A percentile compares a stretch with the other conserved stretches of the same genome.
Conservation (phyloP, 1,139 yeast genomes). For the Pneumocystis jirovecii region DNA sequence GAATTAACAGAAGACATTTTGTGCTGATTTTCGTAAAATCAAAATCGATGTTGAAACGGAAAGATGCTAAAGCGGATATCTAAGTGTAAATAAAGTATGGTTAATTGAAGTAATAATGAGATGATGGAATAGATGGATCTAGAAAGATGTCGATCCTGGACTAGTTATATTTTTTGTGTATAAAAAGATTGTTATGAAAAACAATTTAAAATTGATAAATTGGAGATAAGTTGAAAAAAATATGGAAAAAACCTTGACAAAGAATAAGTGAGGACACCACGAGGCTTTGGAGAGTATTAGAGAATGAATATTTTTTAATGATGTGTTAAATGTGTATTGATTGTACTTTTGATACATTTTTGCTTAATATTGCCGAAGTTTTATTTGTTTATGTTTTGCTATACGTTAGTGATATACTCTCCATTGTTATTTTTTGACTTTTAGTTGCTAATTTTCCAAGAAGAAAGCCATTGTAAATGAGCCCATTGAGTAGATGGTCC, state of each 20-base stretch:
- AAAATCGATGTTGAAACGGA: background rate
- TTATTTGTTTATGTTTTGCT: background rate
- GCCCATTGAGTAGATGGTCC: constrained; percentile 57
- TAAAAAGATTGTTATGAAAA: too few species aligned
- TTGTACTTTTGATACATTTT: background rate
- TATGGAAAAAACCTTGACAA: background rate
- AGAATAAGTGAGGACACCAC: background rate
- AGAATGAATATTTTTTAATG: too few species aligned
- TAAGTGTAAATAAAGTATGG: background rate
- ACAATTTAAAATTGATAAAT: too few species aligned
- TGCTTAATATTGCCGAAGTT: background rate
- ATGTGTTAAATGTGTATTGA: background rate
- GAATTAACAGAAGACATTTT: background rate
- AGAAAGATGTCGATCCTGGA: too few species aligned
- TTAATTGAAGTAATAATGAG: too few species aligned
- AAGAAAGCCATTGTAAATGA: constrained; percentile 57
- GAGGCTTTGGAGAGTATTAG: background rate
- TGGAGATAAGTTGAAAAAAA: too few species aligned
- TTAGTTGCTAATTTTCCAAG: constrained; percentile 47
- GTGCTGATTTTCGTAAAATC: background rate
- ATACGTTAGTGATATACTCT: background rate
- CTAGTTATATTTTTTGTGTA: too few species aligned
- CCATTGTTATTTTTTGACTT: background rate
- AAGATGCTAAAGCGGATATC: background rate
- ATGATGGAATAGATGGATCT: too few species aligned